Base-by-base conservation (phyloP, 768 basidiomycete genomes). In the Galerina marginata region DNA sequence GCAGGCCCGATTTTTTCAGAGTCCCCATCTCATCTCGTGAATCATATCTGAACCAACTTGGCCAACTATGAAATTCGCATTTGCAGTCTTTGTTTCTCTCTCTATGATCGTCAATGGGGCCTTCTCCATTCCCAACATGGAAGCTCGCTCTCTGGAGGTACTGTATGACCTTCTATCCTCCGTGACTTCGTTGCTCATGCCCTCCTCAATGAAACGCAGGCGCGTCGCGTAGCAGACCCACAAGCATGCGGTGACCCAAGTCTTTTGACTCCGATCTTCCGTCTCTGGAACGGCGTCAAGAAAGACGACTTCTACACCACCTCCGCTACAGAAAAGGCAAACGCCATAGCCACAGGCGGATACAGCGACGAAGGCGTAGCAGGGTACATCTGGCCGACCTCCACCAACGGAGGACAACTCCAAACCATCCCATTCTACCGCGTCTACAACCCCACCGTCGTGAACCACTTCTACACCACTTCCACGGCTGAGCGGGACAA, bases 391-490 rank as follows among this genome's bases (percentile, higher is more conserved):
- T 57, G 42, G 36, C 25, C 53, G 26, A 49, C 39, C 44, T 33
- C 29, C 29, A 42, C 39, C 5, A 39, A 36, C 5, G 38, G 42
- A 26, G 10, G 40, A 25, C 16, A 48, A 20, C 54, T 44, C 9
- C 47, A 49, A 14, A 49, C 53, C 6, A 40, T 61, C 40, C 33
- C 53, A 14, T 23, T 55, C 15, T 55, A 59, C 49, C 48, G 49
- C 6, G n/a, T 44, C 7, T 40, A 42, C 40, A 51, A 42, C 12
- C 3, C 29, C 16, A 16, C 20, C 6, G 25, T 44, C 10, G 15
- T n/a, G 4, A 44, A 58, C 45, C 50, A 54, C 50, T 58, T 62
- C 42, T 53, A 62, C 25, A 54, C 57, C 14, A 47, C 39, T 14
- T 16, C 26, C 7, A 33, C 44, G 9, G 10, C 16, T n/a, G 58